Conservation (phyloP, 768 basidiomycete genomes). For the Pisolithus microcarpus region DNA sequence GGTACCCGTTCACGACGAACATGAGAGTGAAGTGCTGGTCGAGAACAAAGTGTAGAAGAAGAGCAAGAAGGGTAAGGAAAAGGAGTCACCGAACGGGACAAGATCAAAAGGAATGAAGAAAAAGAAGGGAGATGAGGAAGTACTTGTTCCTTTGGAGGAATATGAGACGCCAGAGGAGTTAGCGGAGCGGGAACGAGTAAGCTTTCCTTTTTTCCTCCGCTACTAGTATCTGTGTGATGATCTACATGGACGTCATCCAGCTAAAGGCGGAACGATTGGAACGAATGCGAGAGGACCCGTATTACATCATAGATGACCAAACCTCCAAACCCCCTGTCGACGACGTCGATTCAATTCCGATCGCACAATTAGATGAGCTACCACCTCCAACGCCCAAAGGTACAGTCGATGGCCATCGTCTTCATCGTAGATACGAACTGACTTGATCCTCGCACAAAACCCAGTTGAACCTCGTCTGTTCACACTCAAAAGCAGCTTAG, state of each 20-base stretch:
- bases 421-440: conserved; percentile 16
- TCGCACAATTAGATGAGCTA: conserved; percentile 76
- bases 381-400: conserved; percentile 39
- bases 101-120: conserved; percentile 42
- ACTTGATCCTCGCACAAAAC: conserved; percentile 13
- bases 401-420: neutral
- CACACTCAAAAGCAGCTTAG: conserved; percentile 35
- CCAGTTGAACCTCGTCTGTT: conserved; percentile 40
- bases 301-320: conserved; percentile 75
- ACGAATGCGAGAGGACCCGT: conserved; percentile 79
- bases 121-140: conserved; percentile 26
- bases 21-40: conserved; percentile 28
- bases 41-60: conserved; percentile 34
- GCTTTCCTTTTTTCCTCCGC: neutral
- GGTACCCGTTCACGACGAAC: conserved; percentile 21
- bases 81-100: conserved; percentile 26
- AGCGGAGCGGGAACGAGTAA: too few relatives aligned
- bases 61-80: conserved; percentile 41
- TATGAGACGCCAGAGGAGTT: conserved; percentile 53
- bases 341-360: conserved; percentile 88
- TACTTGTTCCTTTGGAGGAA: conserved; percentile 34
- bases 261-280: conserved; percentile 69
- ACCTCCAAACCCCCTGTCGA: conserved; percentile 34
- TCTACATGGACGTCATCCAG: conserved; percentile 32
- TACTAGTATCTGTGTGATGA: conserved; percentile 1